Evolutionary conservation across 345 rosid species (phyloP), one percentile per base, ranked within the genome.

Genomic region (Schrenkiella parvula): DNA sequence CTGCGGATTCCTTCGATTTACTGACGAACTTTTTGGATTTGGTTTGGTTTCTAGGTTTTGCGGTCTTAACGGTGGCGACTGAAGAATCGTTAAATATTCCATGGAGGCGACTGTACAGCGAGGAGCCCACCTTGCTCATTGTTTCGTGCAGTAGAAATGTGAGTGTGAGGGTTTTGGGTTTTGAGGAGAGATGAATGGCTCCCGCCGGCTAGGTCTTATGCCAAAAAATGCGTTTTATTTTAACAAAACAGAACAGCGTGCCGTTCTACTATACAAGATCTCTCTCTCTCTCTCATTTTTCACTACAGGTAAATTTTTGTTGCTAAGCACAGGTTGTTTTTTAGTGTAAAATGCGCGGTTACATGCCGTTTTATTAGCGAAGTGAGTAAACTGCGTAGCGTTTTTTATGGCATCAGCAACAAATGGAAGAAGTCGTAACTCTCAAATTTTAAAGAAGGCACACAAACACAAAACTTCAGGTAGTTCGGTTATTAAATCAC

Each of bases 31-130:
- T 76, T 32, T 18, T 76, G 71, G 66, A 47, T 46, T 76, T 76
- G 66, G 28, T 38, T 63, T 35, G 43, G 42, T 8, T 22, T 55
- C 8, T 64, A n/a, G 64, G 31, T 42, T 51, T 66, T 1, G 73
- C 17, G 58, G 70, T 23, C 13, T 69, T 66, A 37, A 47, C 52
- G 5, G 70, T 39, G 64, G 77, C 67, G 61, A 57, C 14, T 6
- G 55, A 8, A 28, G 80, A 1, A 23, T 78, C 54, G 41, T 77
- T 73, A 8, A 84, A 73, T 39, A 80, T 60, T 41, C 82, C 84
- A 57, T 10, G 70, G 44, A 85, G 78, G 68, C 83, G 80, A 72
- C 76, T 81, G 65, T 38, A 58, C 11, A 81, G 51, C 47, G 82
- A 63, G 35, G 84, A 53, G 50, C 74, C 75, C 55, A 70, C 61